Conservation (phyloP, 371 early-diverging fungal genomes). For the Mortierella sp. region DNA sequence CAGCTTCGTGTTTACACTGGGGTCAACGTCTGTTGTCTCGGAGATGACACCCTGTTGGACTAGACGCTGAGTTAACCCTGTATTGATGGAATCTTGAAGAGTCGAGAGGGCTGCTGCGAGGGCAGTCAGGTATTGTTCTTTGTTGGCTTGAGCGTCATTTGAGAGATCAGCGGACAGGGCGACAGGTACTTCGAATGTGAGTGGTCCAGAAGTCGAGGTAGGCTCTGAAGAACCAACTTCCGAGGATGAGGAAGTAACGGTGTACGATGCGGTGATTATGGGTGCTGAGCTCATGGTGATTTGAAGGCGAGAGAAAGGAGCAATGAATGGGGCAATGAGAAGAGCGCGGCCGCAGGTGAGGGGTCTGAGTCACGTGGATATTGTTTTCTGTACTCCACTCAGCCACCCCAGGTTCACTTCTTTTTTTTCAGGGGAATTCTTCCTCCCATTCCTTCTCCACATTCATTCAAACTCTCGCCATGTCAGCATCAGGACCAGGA, state of each 20-base stretch:
- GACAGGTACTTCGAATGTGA: slow-evolving; percentile 24
- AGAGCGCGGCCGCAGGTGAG: too few species aligned
- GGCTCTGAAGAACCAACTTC: background rate
- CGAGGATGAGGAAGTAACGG: background rate
- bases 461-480: slow-evolving; percentile 5
- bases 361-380: background rate
- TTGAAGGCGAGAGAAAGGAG: background rate
- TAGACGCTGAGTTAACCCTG: slow-evolving; percentile 39
- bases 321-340: background rate
- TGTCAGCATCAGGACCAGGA: slow-evolving; percentile 31
- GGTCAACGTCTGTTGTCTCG: slow-evolving; percentile 17
- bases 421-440: background rate
- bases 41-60: slow-evolving; percentile 43
- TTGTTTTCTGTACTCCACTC: background rate
- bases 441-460: background rate
- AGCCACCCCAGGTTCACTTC: background rate
- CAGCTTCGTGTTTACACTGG: slow-evolving; percentile 39
- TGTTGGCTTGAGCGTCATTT: slow-evolving; percentile 4
- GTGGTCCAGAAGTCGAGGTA: background rate
- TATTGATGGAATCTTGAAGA: slow-evolving; percentile 47
- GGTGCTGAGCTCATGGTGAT: slow-evolving; percentile 15
- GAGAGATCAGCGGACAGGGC: background rate
- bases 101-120: slow-evolving; percentile 30
- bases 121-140: slow-evolving; percentile 37
- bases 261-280: slow-evolving; percentile 25